Evolutionary conservation across 2,329 filamentous ascomycete genomes (phyloP).

Genomic region (Pseudocercospora fuligena): DNA sequence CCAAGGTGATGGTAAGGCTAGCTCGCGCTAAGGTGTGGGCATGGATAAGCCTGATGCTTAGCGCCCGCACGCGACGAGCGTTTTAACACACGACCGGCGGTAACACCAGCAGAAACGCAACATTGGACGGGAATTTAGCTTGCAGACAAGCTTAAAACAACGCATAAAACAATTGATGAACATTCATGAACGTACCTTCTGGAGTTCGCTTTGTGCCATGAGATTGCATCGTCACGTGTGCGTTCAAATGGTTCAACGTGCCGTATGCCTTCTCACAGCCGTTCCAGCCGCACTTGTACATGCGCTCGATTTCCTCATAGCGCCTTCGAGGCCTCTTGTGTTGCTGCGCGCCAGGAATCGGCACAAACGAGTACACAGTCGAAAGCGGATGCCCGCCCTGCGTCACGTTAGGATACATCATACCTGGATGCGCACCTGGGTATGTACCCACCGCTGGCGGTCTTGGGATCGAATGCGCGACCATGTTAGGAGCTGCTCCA

Average conservation of each 20-base stretch:
- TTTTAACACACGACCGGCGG: constrained; percentile 33
- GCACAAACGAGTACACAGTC: constrained; percentile 98
- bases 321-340: constrained; percentile 92
- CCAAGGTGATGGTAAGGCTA: constrained; percentile 34
- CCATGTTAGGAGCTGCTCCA: constrained; percentile 61
- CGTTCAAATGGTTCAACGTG: constrained; percentile 95
- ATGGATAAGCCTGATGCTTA: constrained; percentile 35
- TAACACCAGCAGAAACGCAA: constrained; percentile 27
- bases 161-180: constrained; percentile 10
- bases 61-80: constrained; percentile 37
- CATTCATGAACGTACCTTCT: constrained; percentile 73
- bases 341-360: constrained; percentile 94
- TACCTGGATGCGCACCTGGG: constrained; percentile 29
- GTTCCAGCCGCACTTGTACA: constrained; percentile 99
- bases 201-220: constrained; percentile 93
- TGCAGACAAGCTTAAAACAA: constrained; percentile 26
- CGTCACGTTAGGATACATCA: constrained; percentile 38
- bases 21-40: constrained; percentile 39
- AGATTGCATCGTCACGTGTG: constrained; percentile 98
- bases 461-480: constrained; percentile 61
- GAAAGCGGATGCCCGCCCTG: constrained; percentile 59
- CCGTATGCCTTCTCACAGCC: constrained; percentile 98
- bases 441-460: constrained; percentile 63
- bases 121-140: constrained; percentile 17
- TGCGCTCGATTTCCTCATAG: constrained; percentile 98